Percentiles rank a stretch among this genome's conserved stretches.
Evolutionary conservation across 441 rosid genomes (phyloP).

Genomic region (Pelargonium citronellum): DNA sequence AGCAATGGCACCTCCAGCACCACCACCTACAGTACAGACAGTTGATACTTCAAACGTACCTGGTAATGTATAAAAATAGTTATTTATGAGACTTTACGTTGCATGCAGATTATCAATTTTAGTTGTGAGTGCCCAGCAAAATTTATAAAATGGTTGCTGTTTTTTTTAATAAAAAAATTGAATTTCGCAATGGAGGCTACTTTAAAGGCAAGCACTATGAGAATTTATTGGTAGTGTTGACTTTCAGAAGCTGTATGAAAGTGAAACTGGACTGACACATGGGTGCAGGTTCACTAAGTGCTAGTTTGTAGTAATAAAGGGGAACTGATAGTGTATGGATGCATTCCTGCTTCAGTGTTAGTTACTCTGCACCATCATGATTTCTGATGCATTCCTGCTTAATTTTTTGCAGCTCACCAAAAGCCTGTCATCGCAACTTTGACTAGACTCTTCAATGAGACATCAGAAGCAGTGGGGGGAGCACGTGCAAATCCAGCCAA

Average conservation of each 20-base stretch:
- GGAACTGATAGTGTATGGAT: neutral
- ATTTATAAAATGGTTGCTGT: neutral
- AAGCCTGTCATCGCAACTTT: conserved; percentile 62
- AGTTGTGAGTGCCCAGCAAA: neutral
- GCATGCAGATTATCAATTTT: neutral
- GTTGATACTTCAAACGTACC: conserved; percentile 85
- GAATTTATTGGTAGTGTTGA: too few species aligned
- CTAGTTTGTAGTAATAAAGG: neutral
- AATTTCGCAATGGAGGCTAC: too few species aligned
- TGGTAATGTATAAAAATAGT: conserved; percentile 41
- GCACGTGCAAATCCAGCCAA: conserved; percentile 73
- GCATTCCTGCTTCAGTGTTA: neutral
- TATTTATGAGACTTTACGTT: neutral
- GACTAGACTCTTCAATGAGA: conserved; percentile 88
- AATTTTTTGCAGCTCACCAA: conserved; percentile 57
- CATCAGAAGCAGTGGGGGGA: conserved; percentile 89
- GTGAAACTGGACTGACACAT: neutral
- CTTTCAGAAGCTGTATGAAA: neutral
- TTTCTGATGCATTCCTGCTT: conserved; percentile 9
- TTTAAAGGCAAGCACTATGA: too few species aligned
- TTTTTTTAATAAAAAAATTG: neutral
- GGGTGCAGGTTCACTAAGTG: neutral
- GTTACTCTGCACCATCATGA: neutral
- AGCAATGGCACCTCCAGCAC: conserved; percentile 58
- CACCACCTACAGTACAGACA: conserved; percentile 87